These are phyloP conservation scores for Babesia divergens DNA, from an alignment of 169 alveolate species.

Conservation along the genomic window DNA sequence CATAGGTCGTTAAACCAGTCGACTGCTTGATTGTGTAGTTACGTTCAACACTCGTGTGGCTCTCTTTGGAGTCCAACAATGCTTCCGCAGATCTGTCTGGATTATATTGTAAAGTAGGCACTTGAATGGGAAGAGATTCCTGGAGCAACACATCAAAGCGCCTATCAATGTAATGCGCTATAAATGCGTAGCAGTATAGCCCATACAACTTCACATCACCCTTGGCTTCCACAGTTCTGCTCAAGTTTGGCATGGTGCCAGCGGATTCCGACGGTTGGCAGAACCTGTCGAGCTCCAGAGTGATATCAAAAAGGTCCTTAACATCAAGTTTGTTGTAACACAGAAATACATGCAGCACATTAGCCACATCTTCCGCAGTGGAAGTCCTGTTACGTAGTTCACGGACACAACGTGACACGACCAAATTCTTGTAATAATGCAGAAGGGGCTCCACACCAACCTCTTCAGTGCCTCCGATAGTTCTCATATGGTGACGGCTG, in stretches of 20 bases:
- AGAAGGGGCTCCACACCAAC: background rate
- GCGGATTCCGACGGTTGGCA: background rate
- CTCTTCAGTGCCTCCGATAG: background rate
- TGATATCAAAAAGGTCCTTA: slow-evolving; percentile 16
- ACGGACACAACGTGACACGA: background rate
- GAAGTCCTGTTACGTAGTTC: background rate
- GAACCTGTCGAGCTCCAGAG: background rate
- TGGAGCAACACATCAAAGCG: slow-evolving; percentile 2
- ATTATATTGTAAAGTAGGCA: no score
- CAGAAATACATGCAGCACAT: slow-evolving; percentile 1
- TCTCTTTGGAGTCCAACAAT: no score
- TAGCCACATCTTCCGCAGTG: background rate
- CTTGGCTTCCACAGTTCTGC: background rate
- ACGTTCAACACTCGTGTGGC: no score
- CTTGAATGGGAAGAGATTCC: no score
- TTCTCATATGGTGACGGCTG: background rate
- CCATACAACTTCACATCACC: background rate
- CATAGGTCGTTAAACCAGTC: no score
- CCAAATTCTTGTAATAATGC: slow-evolving; percentile 16
- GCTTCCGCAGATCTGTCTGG: no score
- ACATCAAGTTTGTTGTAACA: background rate
- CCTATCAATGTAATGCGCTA: background rate
- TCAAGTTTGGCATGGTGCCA: background rate
- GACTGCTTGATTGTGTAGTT: no score
- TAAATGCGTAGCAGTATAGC: slow-evolving; percentile 11